phyloP scores from a whole-genome alignment of 192 early-diverging fungal genomes.

The Coemansia sp. region DNA sequence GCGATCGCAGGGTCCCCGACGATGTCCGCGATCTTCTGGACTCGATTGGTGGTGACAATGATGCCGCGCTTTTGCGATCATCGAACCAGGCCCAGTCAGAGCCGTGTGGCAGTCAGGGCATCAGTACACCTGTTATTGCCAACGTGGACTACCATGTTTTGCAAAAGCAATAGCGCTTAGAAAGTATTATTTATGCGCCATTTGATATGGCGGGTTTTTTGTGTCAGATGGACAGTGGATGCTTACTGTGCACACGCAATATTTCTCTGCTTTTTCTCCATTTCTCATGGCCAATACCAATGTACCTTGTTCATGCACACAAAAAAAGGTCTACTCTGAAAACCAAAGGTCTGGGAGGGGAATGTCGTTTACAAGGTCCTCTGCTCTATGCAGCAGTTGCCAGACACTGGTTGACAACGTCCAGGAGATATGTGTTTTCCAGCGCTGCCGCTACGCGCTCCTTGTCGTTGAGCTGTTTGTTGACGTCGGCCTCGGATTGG shows the following conservation, averaged over 20 bases:
- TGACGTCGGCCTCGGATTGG: conserved; percentile 92
- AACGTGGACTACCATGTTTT: conserved; percentile 20
- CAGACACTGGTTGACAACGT: conserved; percentile 93
- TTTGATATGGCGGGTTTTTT: too few relatives aligned
- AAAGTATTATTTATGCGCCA: not conserved
- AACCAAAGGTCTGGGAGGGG: not conserved
- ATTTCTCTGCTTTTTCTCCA: too few relatives aligned
- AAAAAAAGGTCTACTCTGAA: too few relatives aligned
- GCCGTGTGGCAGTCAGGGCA: conserved; percentile 16
- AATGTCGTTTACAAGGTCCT: not conserved
- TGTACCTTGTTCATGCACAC: too few relatives aligned
- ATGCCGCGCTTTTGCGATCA: not conserved
- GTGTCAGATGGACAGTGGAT: too few relatives aligned
- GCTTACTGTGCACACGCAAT: too few relatives aligned
- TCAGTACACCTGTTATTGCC: conserved; percentile 43
- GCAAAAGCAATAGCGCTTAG: not conserved
- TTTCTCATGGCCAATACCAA: too few relatives aligned
- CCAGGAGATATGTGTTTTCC: conserved; percentile 89
- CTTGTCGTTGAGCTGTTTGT: conserved; percentile 99
- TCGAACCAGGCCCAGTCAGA: conserved; percentile 6
- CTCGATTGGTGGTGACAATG: conserved; percentile 25
- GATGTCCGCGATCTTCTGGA: conserved; percentile 47
- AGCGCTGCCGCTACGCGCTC: conserved; percentile 97
- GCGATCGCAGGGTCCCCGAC: conserved; percentile 21
- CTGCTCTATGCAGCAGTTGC: conserved; percentile 50